Evolutionary conservation across 148 eudicot species (phyloP).

Genomic region (Fagopyrum homotropicum): DNA sequence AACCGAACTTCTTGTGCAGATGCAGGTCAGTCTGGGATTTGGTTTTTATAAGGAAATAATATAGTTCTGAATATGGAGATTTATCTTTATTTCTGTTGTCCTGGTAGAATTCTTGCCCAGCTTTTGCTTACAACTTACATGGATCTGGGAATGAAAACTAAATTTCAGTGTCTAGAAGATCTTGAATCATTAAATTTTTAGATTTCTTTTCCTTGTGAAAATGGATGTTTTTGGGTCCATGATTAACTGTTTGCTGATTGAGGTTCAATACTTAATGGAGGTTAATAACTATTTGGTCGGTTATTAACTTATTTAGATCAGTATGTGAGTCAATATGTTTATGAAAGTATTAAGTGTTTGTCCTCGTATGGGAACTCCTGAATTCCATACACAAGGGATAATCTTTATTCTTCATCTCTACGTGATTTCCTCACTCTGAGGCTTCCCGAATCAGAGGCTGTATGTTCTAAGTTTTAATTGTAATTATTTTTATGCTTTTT

Average conservation of each 20-base stretch:
- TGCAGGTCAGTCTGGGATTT: slow-evolving; percentile 57
- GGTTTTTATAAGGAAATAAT: background rate
- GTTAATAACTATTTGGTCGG: background rate
- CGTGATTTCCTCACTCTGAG: background rate
- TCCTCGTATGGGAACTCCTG: background rate
- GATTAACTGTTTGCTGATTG: background rate
- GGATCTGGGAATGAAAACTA: background rate
- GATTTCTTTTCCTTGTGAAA: too few relatives aligned
- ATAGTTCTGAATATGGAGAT: background rate
- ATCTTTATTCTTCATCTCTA: background rate
- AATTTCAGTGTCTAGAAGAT: too few relatives aligned
- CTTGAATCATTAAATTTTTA: too few relatives aligned
- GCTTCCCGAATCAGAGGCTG: background rate
- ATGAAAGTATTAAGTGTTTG: background rate
- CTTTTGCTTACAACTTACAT: background rate
- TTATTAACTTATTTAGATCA: too few relatives aligned
- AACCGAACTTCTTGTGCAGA: slow-evolving; percentile 97
- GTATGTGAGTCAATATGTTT: too few relatives aligned
- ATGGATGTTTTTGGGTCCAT: too few relatives aligned
- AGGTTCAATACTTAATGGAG: background rate
- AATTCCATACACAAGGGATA: background rate
- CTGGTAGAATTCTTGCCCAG: background rate
- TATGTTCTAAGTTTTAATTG: background rate
- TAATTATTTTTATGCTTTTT: background rate
- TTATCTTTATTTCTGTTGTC: background rate